Conservation (phyloP, 2,329 filamentous ascomycete species). For the Cercospora berteroae region DNA sequence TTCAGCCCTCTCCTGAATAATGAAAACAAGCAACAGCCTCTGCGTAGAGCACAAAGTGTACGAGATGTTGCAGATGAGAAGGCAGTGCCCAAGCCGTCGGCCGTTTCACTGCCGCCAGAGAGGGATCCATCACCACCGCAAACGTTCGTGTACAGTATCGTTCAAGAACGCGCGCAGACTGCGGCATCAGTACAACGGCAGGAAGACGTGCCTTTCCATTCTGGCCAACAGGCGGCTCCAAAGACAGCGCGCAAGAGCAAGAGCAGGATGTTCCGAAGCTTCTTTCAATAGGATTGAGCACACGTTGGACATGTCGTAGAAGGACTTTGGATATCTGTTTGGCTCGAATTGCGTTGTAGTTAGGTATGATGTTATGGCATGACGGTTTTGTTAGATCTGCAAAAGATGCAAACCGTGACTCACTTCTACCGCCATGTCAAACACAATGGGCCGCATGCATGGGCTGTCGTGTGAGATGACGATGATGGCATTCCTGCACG, state of each 20-base stretch:
- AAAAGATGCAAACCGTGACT: neutral
- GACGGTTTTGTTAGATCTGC: neutral
- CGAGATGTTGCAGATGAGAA: conserved; percentile 20
- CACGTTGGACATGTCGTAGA: neutral
- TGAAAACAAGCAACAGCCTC: conserved; percentile 26
- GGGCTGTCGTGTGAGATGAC: neutral
- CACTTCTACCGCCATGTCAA: neutral
- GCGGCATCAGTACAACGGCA: conserved; percentile 21
- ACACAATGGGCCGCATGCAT: neutral
- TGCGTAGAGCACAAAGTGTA: conserved; percentile 36
- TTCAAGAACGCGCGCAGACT: conserved; percentile 23
- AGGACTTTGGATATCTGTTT: conserved; percentile 3
- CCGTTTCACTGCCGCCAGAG: conserved; percentile 4
- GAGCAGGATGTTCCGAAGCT: conserved; percentile 28
- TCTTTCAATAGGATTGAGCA: conserved; percentile 24
- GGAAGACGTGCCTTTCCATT: conserved; percentile 1
- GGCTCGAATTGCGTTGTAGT: neutral
- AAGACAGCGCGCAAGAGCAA: conserved; percentile 30
- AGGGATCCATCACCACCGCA: conserved; percentile 1
- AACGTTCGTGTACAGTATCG: conserved; percentile 27
- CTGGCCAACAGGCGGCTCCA: conserved; percentile 3
- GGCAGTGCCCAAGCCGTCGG: conserved; percentile 1
- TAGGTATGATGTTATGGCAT: neutral
- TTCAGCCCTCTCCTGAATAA: conserved; percentile 33
- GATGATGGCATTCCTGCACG: conserved; percentile 6